Percentiles rank a stretch among this genome's conserved stretches.
phyloP scores from a whole-genome alignment of 1,284 basidiomycete species.

The Prillingera fragicola region DNA sequence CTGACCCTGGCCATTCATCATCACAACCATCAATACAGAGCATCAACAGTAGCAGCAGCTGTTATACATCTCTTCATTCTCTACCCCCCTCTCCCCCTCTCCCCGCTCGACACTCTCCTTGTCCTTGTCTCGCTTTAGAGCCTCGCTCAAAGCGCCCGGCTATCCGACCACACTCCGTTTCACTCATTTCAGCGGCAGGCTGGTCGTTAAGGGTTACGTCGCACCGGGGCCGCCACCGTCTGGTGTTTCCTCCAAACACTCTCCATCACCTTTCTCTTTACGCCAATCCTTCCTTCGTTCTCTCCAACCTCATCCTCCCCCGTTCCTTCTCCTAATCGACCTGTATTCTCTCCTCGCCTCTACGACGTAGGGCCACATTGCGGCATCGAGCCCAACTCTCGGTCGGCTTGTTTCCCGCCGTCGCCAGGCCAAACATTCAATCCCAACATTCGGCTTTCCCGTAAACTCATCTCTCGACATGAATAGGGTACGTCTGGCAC shows the following conservation, averaged over 20 bases:
- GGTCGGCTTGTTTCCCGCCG: neutral
- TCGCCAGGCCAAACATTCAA: neutral
- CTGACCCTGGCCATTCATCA: too few relatives aligned
- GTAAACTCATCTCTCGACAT: neutral
- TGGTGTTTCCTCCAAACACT: neutral
- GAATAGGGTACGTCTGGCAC: constrained; percentile 3
- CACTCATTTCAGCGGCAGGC: neutral
- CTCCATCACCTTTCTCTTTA: constrained; percentile 2
- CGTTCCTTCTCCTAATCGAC: neutral
- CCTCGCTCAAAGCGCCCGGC: too few relatives aligned
- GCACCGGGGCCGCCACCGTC: constrained; percentile 3
- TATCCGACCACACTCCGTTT: neutral
- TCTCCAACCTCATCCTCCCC: neutral
- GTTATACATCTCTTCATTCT: neutral
- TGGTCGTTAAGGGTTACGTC: neutral
- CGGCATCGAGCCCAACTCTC: too few relatives aligned
- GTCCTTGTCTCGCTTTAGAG: neutral
- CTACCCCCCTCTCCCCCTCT: neutral
- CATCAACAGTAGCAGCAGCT: neutral
- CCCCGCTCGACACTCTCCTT: neutral
- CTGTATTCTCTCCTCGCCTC: neutral
- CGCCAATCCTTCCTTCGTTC: neutral
- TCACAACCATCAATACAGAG: neutral
- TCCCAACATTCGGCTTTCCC: neutral
- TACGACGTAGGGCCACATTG: too few relatives aligned